Conservation (phyloP, 495 filamentous ascomycete species). For the Aspergillus cristatus region DNA sequence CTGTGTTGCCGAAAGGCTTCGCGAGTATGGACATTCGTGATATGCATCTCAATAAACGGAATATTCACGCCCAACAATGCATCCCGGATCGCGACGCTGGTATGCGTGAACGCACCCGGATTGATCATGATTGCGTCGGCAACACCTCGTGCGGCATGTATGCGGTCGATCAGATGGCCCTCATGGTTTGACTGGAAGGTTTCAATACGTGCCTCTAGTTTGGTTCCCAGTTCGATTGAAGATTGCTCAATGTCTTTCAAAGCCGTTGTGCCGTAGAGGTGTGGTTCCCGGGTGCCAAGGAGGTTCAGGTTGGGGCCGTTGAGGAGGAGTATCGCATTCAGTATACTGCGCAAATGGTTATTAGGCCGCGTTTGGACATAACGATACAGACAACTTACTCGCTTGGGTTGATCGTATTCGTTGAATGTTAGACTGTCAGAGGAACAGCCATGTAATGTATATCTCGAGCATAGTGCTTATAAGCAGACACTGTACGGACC, state of each 20-base stretch:
- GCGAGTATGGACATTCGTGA: constrained; percentile 48
- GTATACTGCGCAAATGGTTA: neutral
- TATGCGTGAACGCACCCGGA: constrained; percentile 51
- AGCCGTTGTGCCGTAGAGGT: constrained; percentile 49
- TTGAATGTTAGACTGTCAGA: too few relatives aligned
- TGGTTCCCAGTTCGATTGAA: constrained; percentile 23
- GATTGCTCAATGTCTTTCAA: constrained; percentile 40
- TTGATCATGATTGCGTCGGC: constrained; percentile 48
- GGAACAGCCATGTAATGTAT: too few relatives aligned
- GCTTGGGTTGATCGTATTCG: too few relatives aligned
- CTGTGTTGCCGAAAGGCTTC: constrained; percentile 46
- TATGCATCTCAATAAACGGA: constrained; percentile 55
- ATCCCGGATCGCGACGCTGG: constrained; percentile 48
- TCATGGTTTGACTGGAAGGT: constrained; percentile 51
- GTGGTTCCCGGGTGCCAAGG: constrained; percentile 52
- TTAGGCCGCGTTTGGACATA: too few relatives aligned
- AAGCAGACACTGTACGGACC: too few relatives aligned
- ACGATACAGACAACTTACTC: too few relatives aligned
- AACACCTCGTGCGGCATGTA: constrained; percentile 31
- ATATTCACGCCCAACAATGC: constrained; percentile 49
- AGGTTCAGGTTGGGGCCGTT: constrained; percentile 65
- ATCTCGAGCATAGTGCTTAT: too few relatives aligned
- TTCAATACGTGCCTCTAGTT: constrained; percentile 21
- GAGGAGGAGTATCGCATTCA: constrained; percentile 46
- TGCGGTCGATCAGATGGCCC: constrained; percentile 42